Evolutionary conservation across 192 early-diverging fungal genomes (phyloP), one percentile per base, ranked within the genome.

Genomic region (Gryganskiella cystojenkinii): DNA sequence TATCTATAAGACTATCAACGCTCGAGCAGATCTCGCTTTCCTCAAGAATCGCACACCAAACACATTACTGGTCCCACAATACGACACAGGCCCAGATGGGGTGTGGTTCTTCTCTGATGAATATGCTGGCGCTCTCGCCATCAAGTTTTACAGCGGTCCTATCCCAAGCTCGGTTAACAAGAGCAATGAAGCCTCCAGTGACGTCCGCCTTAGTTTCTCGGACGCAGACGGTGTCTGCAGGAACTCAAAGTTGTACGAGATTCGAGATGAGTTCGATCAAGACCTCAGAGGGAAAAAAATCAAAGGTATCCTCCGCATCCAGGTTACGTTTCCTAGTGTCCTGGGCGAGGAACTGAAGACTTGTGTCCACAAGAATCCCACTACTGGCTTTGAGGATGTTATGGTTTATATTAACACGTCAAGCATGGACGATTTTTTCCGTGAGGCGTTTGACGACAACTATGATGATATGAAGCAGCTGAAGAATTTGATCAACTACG

Each of bases 291-390:
- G 58, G 7, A 24, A 17, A 7, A 14, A 55, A 6, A 19, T 70
- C 20, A 61, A 61, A 20, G 66, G 66, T 19, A 68, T 68, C 34
- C 47, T 68, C 17, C 56, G 56, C 66, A 68, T 68, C 51, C 58
- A 70, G 15, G 19, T 70, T 42, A 51, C 60, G 57, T 37, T 61
- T 25, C 67, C 67, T 24, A 42, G 58, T 13, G 67, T 61, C n/a
- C 19, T 52, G 42, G 27, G 46, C 28, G 14, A 19, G 5, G 25
- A 43, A 30, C 50, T n/a, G 46, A 6, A 11, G 15, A 70, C 68
- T 20, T 9, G 45, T 37, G 43, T 70, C 58, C 43, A 55, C n/a
- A 40, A 20, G 49, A 43, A 70, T 11, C 55, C 31, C 20, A 6
- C 54, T 20, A 67, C 55, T 6, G 54, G 54, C 1, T 15, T 3